Conservation (phyloP, 257 asterid species). For the Schizonepeta tenuifolia region DNA sequence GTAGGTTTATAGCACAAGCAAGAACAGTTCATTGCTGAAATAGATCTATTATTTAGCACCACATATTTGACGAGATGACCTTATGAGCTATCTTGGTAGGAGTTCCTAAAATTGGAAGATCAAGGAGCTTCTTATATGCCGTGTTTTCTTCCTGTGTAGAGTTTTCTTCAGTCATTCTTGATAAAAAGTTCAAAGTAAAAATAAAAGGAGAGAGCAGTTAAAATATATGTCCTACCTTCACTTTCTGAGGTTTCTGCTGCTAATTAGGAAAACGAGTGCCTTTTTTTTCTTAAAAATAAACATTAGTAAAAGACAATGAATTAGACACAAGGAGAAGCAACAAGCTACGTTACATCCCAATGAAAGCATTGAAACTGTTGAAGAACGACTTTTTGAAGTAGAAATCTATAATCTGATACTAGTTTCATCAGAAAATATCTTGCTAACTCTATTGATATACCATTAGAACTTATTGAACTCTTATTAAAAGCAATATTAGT, state of each 20-base stretch:
- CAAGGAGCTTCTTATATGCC: not conserved
- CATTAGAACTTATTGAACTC: not conserved
- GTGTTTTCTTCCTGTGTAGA: not conserved
- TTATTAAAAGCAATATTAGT: conserved; percentile 9
- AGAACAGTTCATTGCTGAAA: not conserved
- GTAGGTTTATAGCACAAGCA: not conserved
- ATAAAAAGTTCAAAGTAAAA: too few relatives aligned
- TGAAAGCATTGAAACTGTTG: not conserved
- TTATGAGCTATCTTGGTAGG: conserved; percentile 17
- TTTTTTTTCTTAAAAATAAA: too few relatives aligned
- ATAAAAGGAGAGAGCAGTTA: too few relatives aligned
- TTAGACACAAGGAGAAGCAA: not conserved
- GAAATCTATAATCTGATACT: not conserved
- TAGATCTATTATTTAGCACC: not conserved
- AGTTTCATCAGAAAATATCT: not conserved
- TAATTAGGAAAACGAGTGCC: not conserved
- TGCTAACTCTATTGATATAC: conserved; percentile 7
- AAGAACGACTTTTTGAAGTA: not conserved
- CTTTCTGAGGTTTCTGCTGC: not conserved
- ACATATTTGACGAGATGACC: not conserved
- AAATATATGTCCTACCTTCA: not conserved
- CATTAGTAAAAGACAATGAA: too few relatives aligned
- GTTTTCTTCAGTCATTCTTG: not conserved
- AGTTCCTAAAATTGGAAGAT: not conserved
- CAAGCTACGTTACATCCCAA: conserved; percentile 5